A percentile compares a stretch with the other conserved stretches of the same genome.
phyloP scores from a whole-genome alignment of 306 rosid genomes.

The Castanea sativa region DNA sequence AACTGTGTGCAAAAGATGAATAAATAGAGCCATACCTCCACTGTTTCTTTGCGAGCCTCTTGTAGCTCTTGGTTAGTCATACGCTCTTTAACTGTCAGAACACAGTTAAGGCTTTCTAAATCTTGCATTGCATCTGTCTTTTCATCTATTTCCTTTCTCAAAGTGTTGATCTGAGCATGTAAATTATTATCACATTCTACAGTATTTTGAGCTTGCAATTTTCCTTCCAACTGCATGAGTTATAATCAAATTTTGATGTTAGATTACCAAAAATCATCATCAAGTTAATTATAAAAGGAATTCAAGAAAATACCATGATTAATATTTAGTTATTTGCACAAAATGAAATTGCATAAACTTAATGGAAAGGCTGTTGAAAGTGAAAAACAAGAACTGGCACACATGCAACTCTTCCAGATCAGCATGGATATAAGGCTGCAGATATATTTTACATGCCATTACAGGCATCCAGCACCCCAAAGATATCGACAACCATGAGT shows the following conservation, averaged over 20 bases:
- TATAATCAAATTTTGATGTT: constrained; percentile 5
- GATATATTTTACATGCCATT: no score
- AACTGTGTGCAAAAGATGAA: neutral
- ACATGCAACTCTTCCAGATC: no score
- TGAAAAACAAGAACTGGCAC: neutral
- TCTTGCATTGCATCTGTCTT: constrained; percentile 22
- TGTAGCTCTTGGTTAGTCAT: constrained; percentile 21
- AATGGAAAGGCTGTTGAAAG: neutral
- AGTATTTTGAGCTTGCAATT: constrained; percentile 2
- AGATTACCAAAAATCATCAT: constrained; percentile 1
- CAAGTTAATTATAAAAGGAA: neutral
- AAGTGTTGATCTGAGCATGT: constrained; percentile 9
- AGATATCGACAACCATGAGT: no score
- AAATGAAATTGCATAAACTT: neutral
- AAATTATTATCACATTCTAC: constrained; percentile 11
- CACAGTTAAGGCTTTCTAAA: constrained; percentile 13
- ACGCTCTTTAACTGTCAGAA: constrained; percentile 20
- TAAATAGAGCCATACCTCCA: constrained; percentile 16
- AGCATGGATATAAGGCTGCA: no score
- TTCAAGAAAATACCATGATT: neutral
- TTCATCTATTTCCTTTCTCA: constrained; percentile 22
- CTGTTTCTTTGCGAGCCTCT: constrained; percentile 32
- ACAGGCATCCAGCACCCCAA: no score
- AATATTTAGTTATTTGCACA: neutral
- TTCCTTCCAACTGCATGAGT: constrained; percentile 19